Percentiles rank a stretch among this genome's conserved stretches.
Evolutionary conservation across 2,329 filamentous ascomycete genomes (phyloP).

Genomic region (Xenosphaeropsis pyriputrescens): DNA sequence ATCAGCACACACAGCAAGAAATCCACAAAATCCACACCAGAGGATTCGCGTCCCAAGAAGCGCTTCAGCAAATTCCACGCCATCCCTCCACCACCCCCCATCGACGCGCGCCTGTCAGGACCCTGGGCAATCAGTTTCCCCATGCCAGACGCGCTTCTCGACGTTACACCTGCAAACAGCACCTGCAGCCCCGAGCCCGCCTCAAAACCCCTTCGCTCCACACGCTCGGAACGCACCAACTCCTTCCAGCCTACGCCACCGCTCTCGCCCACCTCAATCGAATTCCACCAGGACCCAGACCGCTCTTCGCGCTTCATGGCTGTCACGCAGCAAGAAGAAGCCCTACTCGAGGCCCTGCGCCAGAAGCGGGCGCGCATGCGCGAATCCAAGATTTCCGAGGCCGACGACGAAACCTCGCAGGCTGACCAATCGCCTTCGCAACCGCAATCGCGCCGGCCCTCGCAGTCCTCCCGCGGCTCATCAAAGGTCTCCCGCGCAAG

Average conservation of each 20-base stretch:
- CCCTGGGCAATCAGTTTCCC: conserved; percentile 4
- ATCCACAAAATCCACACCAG: background rate
- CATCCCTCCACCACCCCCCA: conserved; percentile 6
- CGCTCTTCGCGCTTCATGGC: conserved; percentile 25
- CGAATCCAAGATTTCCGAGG: conserved; percentile 21
- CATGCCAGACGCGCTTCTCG: background rate
- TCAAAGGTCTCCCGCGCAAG: too few relatives aligned
- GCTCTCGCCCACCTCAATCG: conserved; percentile 13
- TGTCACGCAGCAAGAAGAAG: conserved; percentile 36
- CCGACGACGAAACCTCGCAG: conserved; percentile 6
- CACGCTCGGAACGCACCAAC: conserved; percentile 5
- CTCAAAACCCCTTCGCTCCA: background rate
- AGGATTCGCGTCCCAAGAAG: background rate
- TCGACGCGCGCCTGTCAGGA: conserved; percentile 4
- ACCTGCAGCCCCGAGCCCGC: too few relatives aligned
- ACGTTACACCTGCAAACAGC: background rate
- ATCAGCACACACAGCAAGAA: background rate
- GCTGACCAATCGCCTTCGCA: too few relatives aligned
- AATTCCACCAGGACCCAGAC: conserved; percentile 4
- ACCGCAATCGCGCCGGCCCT: too few relatives aligned
- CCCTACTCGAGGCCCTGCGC: conserved; percentile 32
- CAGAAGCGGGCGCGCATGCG: conserved; percentile 29
- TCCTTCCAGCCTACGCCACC: conserved; percentile 15
- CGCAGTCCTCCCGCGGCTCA: too few relatives aligned
- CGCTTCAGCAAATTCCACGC: conserved; percentile 4